Evolutionary conservation across 2,329 filamentous ascomycete genomes (phyloP).

Genomic region (Allantophomopsis lycopodina): DNA sequence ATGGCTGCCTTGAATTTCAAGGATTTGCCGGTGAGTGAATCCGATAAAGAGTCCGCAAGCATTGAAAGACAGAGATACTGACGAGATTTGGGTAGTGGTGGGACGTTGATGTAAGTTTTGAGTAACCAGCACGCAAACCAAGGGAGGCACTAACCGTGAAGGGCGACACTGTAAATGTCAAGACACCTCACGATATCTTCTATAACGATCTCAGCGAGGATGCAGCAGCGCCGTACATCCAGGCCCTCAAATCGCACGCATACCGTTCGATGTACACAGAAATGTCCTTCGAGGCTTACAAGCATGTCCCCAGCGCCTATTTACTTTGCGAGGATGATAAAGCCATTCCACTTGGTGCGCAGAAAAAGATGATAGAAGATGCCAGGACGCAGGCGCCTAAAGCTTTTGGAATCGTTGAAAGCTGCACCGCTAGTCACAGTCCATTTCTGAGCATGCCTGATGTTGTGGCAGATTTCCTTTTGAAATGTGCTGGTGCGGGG

Average conservation of each 20-base stretch:
- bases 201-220: not conserved
- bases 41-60: too few species aligned
- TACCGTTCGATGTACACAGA: not conserved
- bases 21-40: not conserved
- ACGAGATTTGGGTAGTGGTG: too few species aligned
- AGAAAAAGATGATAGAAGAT: not conserved
- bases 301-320: not conserved
- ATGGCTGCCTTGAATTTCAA: not conserved
- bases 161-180: not conserved
- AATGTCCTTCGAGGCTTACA: not conserved
- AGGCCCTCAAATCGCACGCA: not conserved
- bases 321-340: constrained; percentile 1
- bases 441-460: constrained; percentile 1
- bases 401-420: not conserved
- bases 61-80: too few species aligned
- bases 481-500: not conserved
- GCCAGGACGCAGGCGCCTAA: not conserved
- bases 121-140: too few species aligned
- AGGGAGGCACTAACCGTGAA: not conserved
- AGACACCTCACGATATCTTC: not conserved
- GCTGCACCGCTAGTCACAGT: not conserved
- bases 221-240: not conserved
- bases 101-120: too few species aligned
- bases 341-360: not conserved
- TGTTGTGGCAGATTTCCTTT: not conserved